Evolutionary conservation across 2,329 filamentous ascomycete species (phyloP).

Genomic region (Claviceps digitariae): DNA sequence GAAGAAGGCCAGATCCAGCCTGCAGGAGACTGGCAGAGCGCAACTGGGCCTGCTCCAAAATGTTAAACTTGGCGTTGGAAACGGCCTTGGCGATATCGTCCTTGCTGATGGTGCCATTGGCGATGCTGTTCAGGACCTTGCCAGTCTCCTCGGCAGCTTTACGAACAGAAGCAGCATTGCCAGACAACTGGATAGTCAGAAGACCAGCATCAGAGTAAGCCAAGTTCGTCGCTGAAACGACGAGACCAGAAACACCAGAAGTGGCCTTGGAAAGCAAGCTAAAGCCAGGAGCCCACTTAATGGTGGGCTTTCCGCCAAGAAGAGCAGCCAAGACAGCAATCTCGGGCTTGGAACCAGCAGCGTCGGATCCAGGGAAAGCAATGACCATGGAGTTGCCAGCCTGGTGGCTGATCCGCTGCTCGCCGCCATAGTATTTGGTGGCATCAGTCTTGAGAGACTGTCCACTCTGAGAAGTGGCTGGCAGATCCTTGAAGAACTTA

Average conservation of each 20-base stretch:
- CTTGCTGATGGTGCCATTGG: conserved; percentile 59
- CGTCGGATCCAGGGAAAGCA: conserved; percentile 82
- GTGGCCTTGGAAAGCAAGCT: conserved; percentile 74
- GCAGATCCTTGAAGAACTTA: conserved; percentile 74
- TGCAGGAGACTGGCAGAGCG: conserved; percentile 65
- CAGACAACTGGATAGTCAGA: conserved; percentile 68
- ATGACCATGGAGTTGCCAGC: conserved; percentile 75
- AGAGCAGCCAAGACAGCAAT: conserved; percentile 75
- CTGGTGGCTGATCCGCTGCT: conserved; percentile 73
- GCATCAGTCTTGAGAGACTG: conserved; percentile 44
- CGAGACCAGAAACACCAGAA: conserved; percentile 50
- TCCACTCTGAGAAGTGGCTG: conserved; percentile 37
- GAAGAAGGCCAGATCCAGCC: conserved; percentile 72
- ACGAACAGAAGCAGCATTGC: conserved; percentile 58
- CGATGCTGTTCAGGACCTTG: conserved; percentile 69
- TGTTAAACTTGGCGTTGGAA: conserved; percentile 85
- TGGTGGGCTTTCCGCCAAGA: conserved; percentile 76
- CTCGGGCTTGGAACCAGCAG: conserved; percentile 75
- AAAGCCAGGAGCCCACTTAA: conserved; percentile 95
- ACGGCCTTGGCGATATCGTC: conserved; percentile 88
- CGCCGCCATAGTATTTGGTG: conserved; percentile 85
- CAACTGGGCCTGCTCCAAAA: conserved; percentile 69
- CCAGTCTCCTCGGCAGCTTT: conserved; percentile 64
- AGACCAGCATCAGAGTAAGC: conserved; percentile 93
- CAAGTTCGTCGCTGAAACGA: conserved; percentile 60